Evolutionary conservation across 345 rosid species (phyloP).

Genomic region (Erysimum cheiranthoides): DNA sequence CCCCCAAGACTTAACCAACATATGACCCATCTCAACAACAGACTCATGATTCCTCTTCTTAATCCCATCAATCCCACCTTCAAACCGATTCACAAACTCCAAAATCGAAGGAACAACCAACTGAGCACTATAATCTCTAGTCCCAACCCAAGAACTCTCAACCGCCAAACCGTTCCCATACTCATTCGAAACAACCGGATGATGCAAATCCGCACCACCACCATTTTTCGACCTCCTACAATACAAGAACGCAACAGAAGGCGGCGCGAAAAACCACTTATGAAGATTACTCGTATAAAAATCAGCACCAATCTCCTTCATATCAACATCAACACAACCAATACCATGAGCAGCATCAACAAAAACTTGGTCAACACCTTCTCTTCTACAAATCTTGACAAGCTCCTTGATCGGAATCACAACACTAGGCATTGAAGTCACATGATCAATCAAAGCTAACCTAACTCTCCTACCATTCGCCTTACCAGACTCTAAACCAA

Average conservation of each 20-base stretch:
- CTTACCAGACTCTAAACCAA: conserved; percentile 70
- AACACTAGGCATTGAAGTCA: conserved; percentile 91
- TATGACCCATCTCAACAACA: conserved; percentile 82
- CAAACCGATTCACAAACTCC: conserved; percentile 81
- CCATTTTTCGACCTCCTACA: conserved; percentile 53
- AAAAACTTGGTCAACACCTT: conserved; percentile 89
- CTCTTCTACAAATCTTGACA: conserved; percentile 83
- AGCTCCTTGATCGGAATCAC: conserved; percentile 79
- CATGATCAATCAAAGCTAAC: conserved; percentile 91
- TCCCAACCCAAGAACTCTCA: conserved; percentile 96
- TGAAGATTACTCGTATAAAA: conserved; percentile 86
- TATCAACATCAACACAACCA: conserved; percentile 84
- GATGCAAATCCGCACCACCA: conserved; percentile 63
- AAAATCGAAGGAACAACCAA: conserved; percentile 76
- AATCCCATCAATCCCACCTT: conserved; percentile 84
- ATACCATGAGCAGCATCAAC: conserved; percentile 96
- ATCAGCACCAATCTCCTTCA: conserved; percentile 93
- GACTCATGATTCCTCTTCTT: conserved; percentile 80
- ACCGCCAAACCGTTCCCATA: conserved; percentile 87
- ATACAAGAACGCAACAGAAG: conserved; percentile 87
- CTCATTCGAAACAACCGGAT: conserved; percentile 91
- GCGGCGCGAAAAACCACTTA: conserved; percentile 97
- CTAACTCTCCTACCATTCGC: conserved; percentile 69
- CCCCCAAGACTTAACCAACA: conserved; percentile 88
- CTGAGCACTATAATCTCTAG: conserved; percentile 90